Evolutionary conservation across 768 basidiomycete species (phyloP).

Genomic region (Hygrocybe punicea): DNA sequence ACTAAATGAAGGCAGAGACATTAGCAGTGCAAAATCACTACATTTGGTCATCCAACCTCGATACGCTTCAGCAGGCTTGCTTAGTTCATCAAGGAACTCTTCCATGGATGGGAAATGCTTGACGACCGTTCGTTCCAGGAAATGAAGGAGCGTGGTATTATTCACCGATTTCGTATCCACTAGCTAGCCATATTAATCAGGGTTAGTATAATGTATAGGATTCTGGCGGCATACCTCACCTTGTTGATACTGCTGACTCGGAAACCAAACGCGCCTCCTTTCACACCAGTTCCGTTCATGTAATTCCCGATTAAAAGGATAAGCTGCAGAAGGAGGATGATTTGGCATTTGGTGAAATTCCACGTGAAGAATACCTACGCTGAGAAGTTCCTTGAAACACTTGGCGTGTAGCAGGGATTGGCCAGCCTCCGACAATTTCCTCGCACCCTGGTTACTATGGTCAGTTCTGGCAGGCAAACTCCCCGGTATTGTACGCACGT

Average conservation of each 20-base stretch:
- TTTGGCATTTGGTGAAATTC: neutral
- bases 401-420: constrained; percentile 75
- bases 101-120: constrained; percentile 88
- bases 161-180: constrained; percentile 97
- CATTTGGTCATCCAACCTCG: constrained; percentile 55
- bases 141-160: constrained; percentile 92
- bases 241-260: constrained; percentile 97
- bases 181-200: constrained; percentile 47
- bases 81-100: constrained; percentile 82
- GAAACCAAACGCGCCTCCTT: constrained; percentile 97
- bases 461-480: constrained; percentile 2
- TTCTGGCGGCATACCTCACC: constrained; percentile 39
- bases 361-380: constrained; percentile 43
- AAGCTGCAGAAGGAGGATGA: constrained; percentile 42
- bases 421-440: constrained; percentile 78
- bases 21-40: constrained; percentile 4
- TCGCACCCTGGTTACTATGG: constrained; percentile 56
- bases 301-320: constrained; percentile 96
- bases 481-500: constrained; percentile 44
- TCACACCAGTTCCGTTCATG: constrained; percentile 94
- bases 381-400: constrained; percentile 85
- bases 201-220: neutral
- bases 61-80: constrained; percentile 87
- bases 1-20: constrained; percentile 47
- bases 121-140: constrained; percentile 82